Percentiles rank a stretch among this genome's conserved stretches.
phyloP scores from a whole-genome alignment of 1,139 yeast species.

The Geotrichum candidum region DNA sequence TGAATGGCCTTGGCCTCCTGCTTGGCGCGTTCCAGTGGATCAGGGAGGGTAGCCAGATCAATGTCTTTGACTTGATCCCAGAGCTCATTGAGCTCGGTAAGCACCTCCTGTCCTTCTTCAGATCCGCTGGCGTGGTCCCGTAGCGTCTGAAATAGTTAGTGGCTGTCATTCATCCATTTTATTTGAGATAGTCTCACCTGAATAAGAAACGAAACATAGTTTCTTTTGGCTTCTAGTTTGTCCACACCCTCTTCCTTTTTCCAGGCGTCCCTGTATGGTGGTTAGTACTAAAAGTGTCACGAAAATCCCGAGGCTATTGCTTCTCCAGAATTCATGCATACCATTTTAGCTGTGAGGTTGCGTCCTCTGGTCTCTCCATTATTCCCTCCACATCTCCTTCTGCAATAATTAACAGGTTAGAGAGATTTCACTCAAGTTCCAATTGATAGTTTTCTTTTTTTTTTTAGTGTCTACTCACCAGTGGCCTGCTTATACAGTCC shows the following conservation, averaged over 20 bases:
- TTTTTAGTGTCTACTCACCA: constrained; percentile 4
- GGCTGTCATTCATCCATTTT: neutral
- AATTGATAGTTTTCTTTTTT: neutral
- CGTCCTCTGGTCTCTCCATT: constrained; percentile 55
- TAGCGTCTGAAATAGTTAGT: neutral
- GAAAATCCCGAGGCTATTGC: neutral
- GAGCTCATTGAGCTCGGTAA: neutral
- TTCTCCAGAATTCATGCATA: neutral
- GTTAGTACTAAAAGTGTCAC: neutral
- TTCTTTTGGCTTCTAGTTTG: constrained; percentile 1
- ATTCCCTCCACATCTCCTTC: constrained; percentile 74
- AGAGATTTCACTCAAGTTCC: neutral
- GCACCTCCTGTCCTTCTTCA: neutral
- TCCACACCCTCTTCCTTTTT: constrained; percentile 1
- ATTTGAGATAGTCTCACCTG: neutral
- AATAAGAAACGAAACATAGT: constrained; percentile 3
- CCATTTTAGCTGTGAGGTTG: constrained; percentile 68
- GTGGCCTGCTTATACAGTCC: constrained; percentile 87
- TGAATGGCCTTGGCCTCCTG: neutral
- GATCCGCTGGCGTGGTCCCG: neutral
- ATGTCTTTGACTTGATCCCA: neutral
- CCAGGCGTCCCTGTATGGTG: constrained; percentile 2
- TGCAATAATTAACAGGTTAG: neutral
- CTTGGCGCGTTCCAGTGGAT: neutral
- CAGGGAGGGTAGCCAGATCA: neutral